Evolutionary conservation across 208 protist species (phyloP), one percentile per base, ranked within the genome.

Genomic region (Leishmania arabica): DNA sequence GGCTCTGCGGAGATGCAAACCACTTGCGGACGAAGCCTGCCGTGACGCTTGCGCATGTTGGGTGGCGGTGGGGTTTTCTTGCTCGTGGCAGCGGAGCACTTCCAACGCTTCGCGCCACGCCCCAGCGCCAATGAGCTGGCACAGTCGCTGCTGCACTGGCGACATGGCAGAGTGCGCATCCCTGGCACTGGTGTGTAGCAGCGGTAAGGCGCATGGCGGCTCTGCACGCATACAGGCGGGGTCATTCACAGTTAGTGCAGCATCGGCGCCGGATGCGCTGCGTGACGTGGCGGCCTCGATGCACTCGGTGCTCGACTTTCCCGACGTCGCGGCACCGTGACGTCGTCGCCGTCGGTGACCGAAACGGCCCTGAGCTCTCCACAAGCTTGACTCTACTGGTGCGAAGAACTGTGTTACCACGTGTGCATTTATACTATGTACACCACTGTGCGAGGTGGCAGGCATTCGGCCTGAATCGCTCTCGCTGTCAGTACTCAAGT

Each of bases 101-200:
- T 60, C 49, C 58, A 75, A 51, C 31, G 66, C 66, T 37, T 81
- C 68, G 15, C 51, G 37, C 77, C 77, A 81, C 66, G 64, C 77
- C 24, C 77, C 66, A 34, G 42, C n/a, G 42, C 65, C 64, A 45
- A 81, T 56, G 11, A 83, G 45, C 79, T 34, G 40, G 19, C 49
- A 69, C 60, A 78, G 34, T 31, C 49, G 56, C 49, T 45, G n/a
- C 60, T 77, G 49, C 34, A 24, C 47, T 17, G 78, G 78, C 21
- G 78, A 77, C 47, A 65, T 49, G 53, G 24, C 56, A 49, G 27
- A 49, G 56, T 37, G 27, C 19, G 19, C 31, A n/a, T 58, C 72
- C 31, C 31, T 62, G 24, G n/a, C 21, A 64, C 72, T 31, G 9
- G 51, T 47, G 47, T 62, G 47, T 42, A 21, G 51, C 42, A 27